Percentiles rank a stretch among this genome's conserved stretches.
Conservation (phyloP, 1,139 yeast genomes). For the Blastobotrys arbuscula region DNA sequence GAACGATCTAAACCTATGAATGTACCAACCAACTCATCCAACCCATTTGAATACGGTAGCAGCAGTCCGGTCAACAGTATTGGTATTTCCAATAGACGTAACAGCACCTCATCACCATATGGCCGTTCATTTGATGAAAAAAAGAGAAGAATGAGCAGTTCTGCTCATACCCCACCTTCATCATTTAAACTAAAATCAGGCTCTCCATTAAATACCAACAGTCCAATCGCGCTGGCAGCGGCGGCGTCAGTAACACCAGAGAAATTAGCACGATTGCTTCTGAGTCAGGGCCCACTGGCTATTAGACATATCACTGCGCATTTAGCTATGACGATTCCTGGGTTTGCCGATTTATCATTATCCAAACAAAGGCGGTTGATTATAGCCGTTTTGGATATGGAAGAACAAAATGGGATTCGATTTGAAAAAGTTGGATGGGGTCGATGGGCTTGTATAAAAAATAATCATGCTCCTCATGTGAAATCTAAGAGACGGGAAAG, state of each 20-base stretch:
- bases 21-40: conserved; percentile 1
- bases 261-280: conserved; percentile 61
- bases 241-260: conserved; percentile 83
- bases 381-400: conserved; percentile 78
- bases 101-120: background rate
- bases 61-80: background rate
- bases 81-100: background rate
- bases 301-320: conserved; percentile 85
- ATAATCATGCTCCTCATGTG: conserved; percentile 3
- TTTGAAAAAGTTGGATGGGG: conserved; percentile 99
- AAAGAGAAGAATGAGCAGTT: conserved; percentile 14
- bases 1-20: background rate
- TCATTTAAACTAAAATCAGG: conserved; percentile 2
- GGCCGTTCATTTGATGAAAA: background rate
- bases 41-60: too few relatives aligned
- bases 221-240: conserved; percentile 84
- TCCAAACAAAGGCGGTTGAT: conserved; percentile 87
- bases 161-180: conserved; percentile 1
- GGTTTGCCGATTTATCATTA: conserved; percentile 72
- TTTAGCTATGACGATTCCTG: conserved; percentile 66
- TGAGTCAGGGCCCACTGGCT: conserved; percentile 80
- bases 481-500: background rate
- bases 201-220: conserved; percentile 55
- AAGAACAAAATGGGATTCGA: conserved; percentile 54
- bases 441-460: conserved; percentile 61